Percentiles rank a stretch among this genome's conserved stretches.
These are phyloP conservation scores for Cucurbita ficifolia DNA, from an alignment of 306 rosid genomes.

Conservation along the genomic window DNA sequence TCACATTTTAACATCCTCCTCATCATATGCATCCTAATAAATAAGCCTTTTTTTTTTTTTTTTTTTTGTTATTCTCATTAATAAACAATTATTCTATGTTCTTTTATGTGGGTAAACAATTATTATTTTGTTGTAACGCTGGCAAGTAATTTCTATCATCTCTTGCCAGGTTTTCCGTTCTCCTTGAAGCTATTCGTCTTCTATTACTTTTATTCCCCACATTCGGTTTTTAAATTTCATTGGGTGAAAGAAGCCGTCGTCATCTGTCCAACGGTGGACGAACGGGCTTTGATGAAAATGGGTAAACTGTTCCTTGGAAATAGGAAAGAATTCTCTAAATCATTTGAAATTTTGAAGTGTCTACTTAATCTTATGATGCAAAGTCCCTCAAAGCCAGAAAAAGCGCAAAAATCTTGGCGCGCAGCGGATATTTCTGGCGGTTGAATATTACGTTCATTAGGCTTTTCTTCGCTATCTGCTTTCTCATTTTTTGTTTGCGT, in stretches of 20 bases:
- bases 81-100: neutral
- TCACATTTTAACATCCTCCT: neutral
- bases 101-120: neutral
- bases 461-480: neutral
- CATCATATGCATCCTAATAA: neutral
- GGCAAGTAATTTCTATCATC: neutral
- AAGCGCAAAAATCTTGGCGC: neutral
- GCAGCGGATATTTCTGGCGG: neutral
- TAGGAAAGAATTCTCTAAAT: neutral
- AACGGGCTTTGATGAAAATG: neutral
- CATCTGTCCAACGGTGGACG: neutral
- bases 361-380: neutral
- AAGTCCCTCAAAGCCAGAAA: neutral
- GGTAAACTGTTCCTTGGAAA: constrained; percentile 1
- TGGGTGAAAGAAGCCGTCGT: neutral
- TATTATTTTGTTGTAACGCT: neutral
- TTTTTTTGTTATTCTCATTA: neutral
- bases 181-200: neutral
- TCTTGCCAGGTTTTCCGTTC: neutral
- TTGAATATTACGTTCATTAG: neutral
- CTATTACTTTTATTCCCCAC: neutral
- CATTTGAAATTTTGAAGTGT: neutral
- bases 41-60: neutral
- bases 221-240: neutral
- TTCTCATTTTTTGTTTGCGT: neutral